A percentile compares a stretch with the other conserved stretches of the same genome.
Conservation (phyloP, 1,284 basidiomycete genomes). For the Apiotrichum brassicae region DNA sequence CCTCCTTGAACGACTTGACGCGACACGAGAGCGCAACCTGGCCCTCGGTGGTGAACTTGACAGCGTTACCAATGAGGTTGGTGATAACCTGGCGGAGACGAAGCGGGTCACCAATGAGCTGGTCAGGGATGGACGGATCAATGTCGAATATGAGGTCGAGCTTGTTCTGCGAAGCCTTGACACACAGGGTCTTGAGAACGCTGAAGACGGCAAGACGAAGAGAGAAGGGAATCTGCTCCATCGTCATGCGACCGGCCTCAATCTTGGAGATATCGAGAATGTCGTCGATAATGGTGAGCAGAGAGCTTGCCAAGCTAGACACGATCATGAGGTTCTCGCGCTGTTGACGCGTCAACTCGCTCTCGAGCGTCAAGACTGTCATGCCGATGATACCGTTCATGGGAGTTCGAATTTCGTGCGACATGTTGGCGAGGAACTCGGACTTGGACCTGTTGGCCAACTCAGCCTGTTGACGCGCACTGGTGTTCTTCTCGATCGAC, state of each 20-base stretch:
- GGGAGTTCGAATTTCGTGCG: conserved; percentile 93
- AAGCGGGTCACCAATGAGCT: conserved; percentile 92
- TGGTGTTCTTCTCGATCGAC: conserved; percentile 97
- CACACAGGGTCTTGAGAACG: conserved; percentile 95
- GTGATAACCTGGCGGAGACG: conserved; percentile 76
- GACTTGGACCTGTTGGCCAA: conserved; percentile 93
- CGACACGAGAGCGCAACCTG: conserved; percentile 86
- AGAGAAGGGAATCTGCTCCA: conserved; percentile 98
- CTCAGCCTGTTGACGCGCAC: conserved; percentile 94
- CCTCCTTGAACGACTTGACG: conserved; percentile 59
- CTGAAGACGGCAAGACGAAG: conserved; percentile 93
- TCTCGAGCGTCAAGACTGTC: conserved; percentile 64
- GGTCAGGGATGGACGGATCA: conserved; percentile 91
- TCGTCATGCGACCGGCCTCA: conserved; percentile 98
- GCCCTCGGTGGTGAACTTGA: conserved; percentile 92
- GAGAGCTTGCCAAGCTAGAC: conserved; percentile 84
- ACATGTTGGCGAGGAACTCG: conserved; percentile 97
- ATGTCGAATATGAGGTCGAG: conserved; percentile 96
- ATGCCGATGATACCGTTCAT: conserved; percentile 99
- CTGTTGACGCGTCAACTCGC: conserved; percentile 86
- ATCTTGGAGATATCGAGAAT: conserved; percentile 98
- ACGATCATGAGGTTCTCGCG: conserved; percentile 95
- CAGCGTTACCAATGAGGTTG: conserved; percentile 82
- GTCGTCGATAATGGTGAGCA: conserved; percentile 96
- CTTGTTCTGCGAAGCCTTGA: conserved; percentile 95